Base-by-base conservation (phyloP, 306 rosid genomes). In the Styphnolobium japonicum region DNA sequence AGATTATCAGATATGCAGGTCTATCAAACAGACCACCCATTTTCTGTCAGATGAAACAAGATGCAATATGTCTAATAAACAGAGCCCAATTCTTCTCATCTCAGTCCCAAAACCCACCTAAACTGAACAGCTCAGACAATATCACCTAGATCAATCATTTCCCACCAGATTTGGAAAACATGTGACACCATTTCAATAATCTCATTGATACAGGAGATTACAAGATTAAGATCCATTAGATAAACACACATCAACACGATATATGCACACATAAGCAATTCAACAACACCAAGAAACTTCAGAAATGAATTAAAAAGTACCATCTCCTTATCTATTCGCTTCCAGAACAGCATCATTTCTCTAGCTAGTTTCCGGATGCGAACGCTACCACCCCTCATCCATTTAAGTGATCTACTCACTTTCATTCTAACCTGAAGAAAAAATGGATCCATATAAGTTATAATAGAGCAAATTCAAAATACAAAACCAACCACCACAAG, bases 341-440 rank as follows among this genome's bases (percentile, higher is more conserved):
- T 96, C 98, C 98, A 96, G 85, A 87, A 87, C 16, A 96, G 91
- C 74, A 93, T 74, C 93, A 93, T 92, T 77, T 96, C 99, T 80
- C 98, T 91, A 81, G 99, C 90, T 73, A 96, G 78, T 86, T 90
- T 96, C 76, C 98, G 89, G 57, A 98, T 93, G 73, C 98, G 98
- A 78, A 91, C 84, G 57, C 91, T 55, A 29, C 96, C 99, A 84
- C 88, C 86, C 87, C 85, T 90, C 70, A 88, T 88, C 88, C 90
- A 82, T 85, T 96, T 96, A 67, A 87, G 91, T 3, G 99, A 93
- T 88, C 99, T 86, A 79, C 93, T 91, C 69, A 91, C 88, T 88
- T 93, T 96, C 89, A 90, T 63, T 90, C 77, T 90, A 69, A 93
- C 98, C 99, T 96, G 91, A 22, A 74, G 71, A 58, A 77, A 71